A percentile compares a stretch with the other conserved stretches of the same genome.
Conservation (phyloP, 1,284 basidiomycete species). For the Wolfiporia cocos region DNA sequence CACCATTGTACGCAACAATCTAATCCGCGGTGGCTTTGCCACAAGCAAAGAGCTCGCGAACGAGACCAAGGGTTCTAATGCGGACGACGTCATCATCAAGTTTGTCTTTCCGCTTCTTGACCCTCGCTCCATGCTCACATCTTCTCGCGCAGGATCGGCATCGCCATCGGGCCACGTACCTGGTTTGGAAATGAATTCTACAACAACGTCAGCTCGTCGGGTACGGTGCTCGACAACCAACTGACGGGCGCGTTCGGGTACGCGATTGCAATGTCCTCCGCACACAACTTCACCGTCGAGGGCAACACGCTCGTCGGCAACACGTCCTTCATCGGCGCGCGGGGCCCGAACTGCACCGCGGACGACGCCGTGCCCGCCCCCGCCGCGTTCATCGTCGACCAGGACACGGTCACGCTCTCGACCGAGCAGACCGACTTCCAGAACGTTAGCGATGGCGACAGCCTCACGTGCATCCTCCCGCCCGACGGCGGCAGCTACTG, state of each 20-base stretch:
- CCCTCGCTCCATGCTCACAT: constrained; percentile 10
- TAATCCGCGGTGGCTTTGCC: constrained; percentile 63
- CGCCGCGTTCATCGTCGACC: constrained; percentile 53
- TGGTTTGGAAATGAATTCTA: constrained; percentile 70
- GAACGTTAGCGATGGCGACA: constrained; percentile 44
- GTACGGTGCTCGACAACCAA: constrained; percentile 57
- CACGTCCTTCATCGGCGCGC: constrained; percentile 69
- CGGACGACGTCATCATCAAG: constrained; percentile 64
- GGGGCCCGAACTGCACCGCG: constrained; percentile 64
- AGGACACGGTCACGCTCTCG: constrained; percentile 33
- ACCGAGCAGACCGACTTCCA: constrained; percentile 49
- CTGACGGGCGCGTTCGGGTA: constrained; percentile 72
- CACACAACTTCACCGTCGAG: constrained; percentile 60
- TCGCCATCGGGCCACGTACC: constrained; percentile 70
- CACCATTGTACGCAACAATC: constrained; percentile 68
- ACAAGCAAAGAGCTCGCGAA: constrained; percentile 33
- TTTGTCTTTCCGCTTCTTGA: constrained; percentile 27
- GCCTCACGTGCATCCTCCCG: constrained; percentile 60
- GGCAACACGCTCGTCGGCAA: constrained; percentile 65
- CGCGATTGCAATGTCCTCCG: constrained; percentile 60
- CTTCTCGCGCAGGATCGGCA: constrained; percentile 45
- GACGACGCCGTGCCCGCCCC: constrained; percentile 45
- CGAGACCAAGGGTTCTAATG: constrained; percentile 47
- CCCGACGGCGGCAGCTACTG: constrained; percentile 65
- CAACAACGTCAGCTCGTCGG: constrained; percentile 55